Evolutionary conservation across 345 rosid species (phyloP).

Genomic region (Murraya koenigii): DNA sequence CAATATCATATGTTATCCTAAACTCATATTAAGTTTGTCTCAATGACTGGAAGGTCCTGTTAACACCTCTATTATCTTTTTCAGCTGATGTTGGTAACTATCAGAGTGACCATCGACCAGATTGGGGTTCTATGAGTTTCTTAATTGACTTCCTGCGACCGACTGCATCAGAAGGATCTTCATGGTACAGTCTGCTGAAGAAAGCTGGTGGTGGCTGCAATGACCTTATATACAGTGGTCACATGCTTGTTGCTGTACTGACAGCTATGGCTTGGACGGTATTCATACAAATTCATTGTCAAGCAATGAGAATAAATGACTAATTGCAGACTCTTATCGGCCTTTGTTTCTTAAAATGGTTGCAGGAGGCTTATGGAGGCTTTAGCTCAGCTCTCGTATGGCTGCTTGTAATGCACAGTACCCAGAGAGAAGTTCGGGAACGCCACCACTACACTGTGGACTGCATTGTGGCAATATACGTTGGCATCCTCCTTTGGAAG

Average conservation of each 20-base stretch:
- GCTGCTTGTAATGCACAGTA: slow-evolving; percentile 78
- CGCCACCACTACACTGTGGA: slow-evolving; percentile 89
- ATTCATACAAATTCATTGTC: slow-evolving; percentile 12
- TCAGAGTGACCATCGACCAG: slow-evolving; percentile 55
- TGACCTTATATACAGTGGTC: slow-evolving; percentile 93
- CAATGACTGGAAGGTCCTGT: slow-evolving; percentile 2
- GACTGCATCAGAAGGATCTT: slow-evolving; percentile 54
- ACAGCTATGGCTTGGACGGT: slow-evolving; percentile 99
- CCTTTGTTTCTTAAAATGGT: slow-evolving; percentile 11
- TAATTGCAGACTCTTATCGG: neutral
- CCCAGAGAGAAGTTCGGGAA: slow-evolving; percentile 85
- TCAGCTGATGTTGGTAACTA: slow-evolving; percentile 52
- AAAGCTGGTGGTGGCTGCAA: slow-evolving; percentile 98
- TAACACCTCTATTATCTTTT: slow-evolving; percentile 15
- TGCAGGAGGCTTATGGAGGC: slow-evolving; percentile 96
- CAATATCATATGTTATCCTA: neutral
- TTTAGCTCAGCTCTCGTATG: slow-evolving; percentile 75
- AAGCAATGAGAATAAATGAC: neutral
- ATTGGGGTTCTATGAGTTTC: slow-evolving; percentile 88
- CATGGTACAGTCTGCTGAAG: slow-evolving; percentile 75
- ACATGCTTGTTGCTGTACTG: slow-evolving; percentile 90
- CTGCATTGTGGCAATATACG: slow-evolving; percentile 85
- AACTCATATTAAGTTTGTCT: neutral
- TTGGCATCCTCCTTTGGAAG: slow-evolving; percentile 89
- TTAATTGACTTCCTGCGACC: slow-evolving; percentile 83